phyloP scores from a whole-genome alignment of 2,329 filamentous ascomycete genomes.

The Oidium heveae region DNA sequence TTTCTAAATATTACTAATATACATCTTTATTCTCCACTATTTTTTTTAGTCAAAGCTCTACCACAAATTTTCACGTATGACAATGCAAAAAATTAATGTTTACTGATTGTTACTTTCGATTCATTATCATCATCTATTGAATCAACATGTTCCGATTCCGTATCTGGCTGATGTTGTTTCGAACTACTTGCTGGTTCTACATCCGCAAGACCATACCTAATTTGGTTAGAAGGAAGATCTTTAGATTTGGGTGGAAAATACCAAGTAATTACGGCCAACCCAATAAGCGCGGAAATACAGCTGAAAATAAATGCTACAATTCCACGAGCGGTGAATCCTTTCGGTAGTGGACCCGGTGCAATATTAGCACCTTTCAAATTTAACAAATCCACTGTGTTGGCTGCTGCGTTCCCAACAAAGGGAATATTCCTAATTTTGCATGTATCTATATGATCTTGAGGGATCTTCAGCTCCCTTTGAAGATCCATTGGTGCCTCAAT shows the following conservation, averaged over 20 bases:
- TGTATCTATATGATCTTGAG: slow-evolving; percentile 27
- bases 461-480: slow-evolving; percentile 25
- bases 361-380: slow-evolving; percentile 29
- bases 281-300: slow-evolving; percentile 10
- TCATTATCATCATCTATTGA: too few species aligned
- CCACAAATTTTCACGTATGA: too few species aligned
- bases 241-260: slow-evolving; percentile 2
- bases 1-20: too few species aligned
- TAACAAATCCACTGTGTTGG: slow-evolving; percentile 35
- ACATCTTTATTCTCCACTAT: too few species aligned
- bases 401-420: slow-evolving; percentile 47
- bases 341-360: slow-evolving; percentile 8
- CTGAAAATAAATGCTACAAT: slow-evolving; percentile 13
- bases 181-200: too few species aligned
- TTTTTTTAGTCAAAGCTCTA: too few species aligned
- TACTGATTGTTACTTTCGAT: too few species aligned
- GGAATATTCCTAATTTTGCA: slow-evolving; percentile 28
- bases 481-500: slow-evolving; percentile 13
- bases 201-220: too few species aligned
- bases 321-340: slow-evolving; percentile 10
- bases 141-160: too few species aligned
- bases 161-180: too few species aligned
- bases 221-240: too few species aligned
- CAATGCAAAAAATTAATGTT: too few species aligned
- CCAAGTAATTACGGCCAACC: slow-evolving; percentile 11